Percentiles rank a stretch among this genome's conserved stretches.
Conservation (phyloP, 768 basidiomycete species). For the Boletales sp. region DNA sequence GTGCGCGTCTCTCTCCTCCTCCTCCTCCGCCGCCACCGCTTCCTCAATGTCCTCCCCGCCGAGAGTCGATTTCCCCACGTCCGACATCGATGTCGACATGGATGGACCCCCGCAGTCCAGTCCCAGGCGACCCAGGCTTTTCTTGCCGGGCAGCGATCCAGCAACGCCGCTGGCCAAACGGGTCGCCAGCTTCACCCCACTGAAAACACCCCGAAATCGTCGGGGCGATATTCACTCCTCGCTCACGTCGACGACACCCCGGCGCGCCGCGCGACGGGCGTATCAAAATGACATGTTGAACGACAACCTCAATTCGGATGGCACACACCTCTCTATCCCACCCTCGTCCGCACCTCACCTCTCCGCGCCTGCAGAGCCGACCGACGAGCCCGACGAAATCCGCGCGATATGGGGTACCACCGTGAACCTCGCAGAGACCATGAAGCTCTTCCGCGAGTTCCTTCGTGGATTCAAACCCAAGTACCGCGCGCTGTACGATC, state of each 20-base stretch:
- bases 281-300: constrained; percentile 22
- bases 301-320: constrained; percentile 53
- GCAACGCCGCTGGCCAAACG: constrained; percentile 46
- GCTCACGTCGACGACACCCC: constrained; percentile 33
- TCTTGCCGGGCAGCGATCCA: constrained; percentile 34
- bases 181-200: constrained; percentile 21
- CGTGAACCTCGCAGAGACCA: constrained; percentile 86
- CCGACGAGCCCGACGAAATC: constrained; percentile 78
- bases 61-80: constrained; percentile 60
- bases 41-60: constrained; percentile 60
- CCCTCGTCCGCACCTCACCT: constrained; percentile 52
- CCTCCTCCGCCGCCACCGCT: background rate
- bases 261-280: constrained; percentile 15
- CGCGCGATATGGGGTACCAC: constrained; percentile 98
- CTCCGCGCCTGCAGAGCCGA: constrained; percentile 58
- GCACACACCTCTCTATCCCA: constrained; percentile 53
- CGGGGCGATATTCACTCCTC: constrained; percentile 27
- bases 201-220: constrained; percentile 45
- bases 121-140: constrained; percentile 17
- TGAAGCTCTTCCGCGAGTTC: constrained; percentile 88
- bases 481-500: constrained; percentile 73
- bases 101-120: constrained; percentile 26
- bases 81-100: constrained; percentile 55
- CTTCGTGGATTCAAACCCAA: constrained; percentile 91
- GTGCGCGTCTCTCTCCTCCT: constrained; percentile 20